Base-by-base conservation (phyloP, 78 protist species). In the Mantamonas sphyraenae region DNA sequence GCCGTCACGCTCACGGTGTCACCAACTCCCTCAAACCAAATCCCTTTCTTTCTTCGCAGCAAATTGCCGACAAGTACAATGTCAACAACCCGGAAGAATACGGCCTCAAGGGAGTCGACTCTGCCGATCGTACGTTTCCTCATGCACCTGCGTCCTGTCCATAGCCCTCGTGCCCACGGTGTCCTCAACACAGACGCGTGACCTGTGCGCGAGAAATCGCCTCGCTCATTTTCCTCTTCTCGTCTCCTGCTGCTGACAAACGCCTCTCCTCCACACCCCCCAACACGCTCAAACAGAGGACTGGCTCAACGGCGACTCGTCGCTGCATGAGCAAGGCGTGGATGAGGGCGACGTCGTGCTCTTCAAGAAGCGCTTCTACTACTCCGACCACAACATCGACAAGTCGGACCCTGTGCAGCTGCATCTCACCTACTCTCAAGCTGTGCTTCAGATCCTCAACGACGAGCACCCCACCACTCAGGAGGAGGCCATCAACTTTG, bases 341-440 rank as follows among this genome's bases (percentile, higher is more conserved):
- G 42, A 34, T 14, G 88, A 75, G 33, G 57, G 39, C 37, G 73
- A 74, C 12, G 59, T 77, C 4, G 37, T 87, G n/a, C 28, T 79
- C 7, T 50, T 90, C n/a, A 81, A 84, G 42, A 86, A 90, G 51
- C 80, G 80, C 64, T 90, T 82, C 64, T 86, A 82, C 74, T 86
- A 68, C 60, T 75, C 81, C 26, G 95, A 90, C 71, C 87, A 80
- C 30, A 81, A 86, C 39, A 71, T 90, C 40, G 89, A 85, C 50
- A 68, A 76, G 34, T 74, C 71, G 55, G 88, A 89, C 71, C 89
- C 94, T 35, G 80, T 84, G 26, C 85, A 82, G 70, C 57, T 89
- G 47, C 90, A 89, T 76, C 77, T 89, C 14, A 58, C 84, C 50
- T 89, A 73, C 28, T 87, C 70, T 42, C 81, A 87, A 71, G 71